A percentile compares a stretch with the other conserved stretches of the same genome.
Evolutionary conservation across 1,284 basidiomycete genomes (phyloP).

Genomic region (Agroathelia rolfsii): DNA sequence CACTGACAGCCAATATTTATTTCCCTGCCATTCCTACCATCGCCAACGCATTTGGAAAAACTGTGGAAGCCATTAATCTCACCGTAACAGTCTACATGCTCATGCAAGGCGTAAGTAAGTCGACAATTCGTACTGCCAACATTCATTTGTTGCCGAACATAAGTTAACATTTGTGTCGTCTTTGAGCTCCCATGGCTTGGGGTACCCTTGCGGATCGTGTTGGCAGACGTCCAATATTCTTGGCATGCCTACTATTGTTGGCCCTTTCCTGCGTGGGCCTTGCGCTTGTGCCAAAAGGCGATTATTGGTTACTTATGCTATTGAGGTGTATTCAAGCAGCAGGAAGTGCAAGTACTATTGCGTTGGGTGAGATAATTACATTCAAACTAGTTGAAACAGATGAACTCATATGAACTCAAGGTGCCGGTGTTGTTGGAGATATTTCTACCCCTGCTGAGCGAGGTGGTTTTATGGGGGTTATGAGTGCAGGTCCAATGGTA

Average conservation of each 20-base stretch:
- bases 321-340: slow-evolving; percentile 51
- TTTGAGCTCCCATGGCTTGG: slow-evolving; percentile 53
- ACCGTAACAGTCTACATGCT: slow-evolving; percentile 76
- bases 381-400: slow-evolving; percentile 19
- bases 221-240: slow-evolving; percentile 46
- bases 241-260: slow-evolving; percentile 42
- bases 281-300: slow-evolving; percentile 46
- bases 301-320: slow-evolving; percentile 53
- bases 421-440: slow-evolving; percentile 49
- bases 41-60: slow-evolving; percentile 48
- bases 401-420: slow-evolving; percentile 17
- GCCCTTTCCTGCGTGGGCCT: slow-evolving; percentile 48
- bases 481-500: slow-evolving; percentile 33
- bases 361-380: slow-evolving; percentile 33
- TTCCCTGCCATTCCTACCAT: slow-evolving; percentile 69
- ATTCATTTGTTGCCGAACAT: slow-evolving; percentile 23
- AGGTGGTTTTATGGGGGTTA: slow-evolving; percentile 44
- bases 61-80: slow-evolving; percentile 61
- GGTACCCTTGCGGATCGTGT: slow-evolving; percentile 46
- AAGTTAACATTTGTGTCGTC: slow-evolving; percentile 13
- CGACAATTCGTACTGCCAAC: no score
- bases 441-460: slow-evolving; percentile 42
- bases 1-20: slow-evolving; percentile 68
- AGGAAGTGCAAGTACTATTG: slow-evolving; percentile 51
- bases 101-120: slow-evolving; percentile 60